Evolutionary conservation across 805 yeast species (phyloP).

Genomic region (Kluyveromyces starmeri): DNA sequence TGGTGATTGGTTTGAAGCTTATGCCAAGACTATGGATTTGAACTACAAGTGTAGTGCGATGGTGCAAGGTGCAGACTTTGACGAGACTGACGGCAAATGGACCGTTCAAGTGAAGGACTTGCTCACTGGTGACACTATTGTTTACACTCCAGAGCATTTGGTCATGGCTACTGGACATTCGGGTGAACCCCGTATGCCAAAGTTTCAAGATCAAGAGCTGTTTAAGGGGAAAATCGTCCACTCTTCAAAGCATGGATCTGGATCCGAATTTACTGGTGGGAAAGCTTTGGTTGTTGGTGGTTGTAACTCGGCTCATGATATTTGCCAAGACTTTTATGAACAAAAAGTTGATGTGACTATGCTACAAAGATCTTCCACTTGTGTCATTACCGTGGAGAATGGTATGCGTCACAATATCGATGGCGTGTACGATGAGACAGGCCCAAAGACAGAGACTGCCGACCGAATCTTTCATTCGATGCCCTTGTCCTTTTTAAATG

Average conservation of each 20-base stretch:
- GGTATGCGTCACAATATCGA: conserved; percentile 27
- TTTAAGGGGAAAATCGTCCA: conserved; percentile 35
- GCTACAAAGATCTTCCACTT: conserved; percentile 39
- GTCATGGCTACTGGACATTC: conserved; percentile 40
- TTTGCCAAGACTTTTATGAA: conserved; percentile 37
- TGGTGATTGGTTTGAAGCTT: conserved; percentile 36
- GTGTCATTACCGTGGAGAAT: conserved; percentile 32
- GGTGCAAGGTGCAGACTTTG: conserved; percentile 27
- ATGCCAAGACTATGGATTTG: conserved; percentile 35
- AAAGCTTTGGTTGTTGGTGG: conserved; percentile 38
- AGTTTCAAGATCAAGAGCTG: conserved; percentile 30
- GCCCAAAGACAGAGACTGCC: conserved; percentile 33
- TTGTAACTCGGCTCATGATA: conserved; percentile 40
- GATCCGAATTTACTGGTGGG: conserved; percentile 34
- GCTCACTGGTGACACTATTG: conserved; percentile 19
- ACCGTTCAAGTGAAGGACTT: conserved; percentile 26
- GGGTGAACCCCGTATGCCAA: conserved; percentile 38
- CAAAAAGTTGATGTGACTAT: conserved; percentile 37
- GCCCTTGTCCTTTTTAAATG: conserved; percentile 31
- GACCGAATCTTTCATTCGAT: conserved; percentile 31
- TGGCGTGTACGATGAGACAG: conserved; percentile 32
- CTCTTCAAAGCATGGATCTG: conserved; percentile 36
- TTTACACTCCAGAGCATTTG: conserved; percentile 30
- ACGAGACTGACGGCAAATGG: conserved; percentile 28
- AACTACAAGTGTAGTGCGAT: conserved; percentile 30